Conservation (phyloP, 345 rosid genomes). For the Syzygium aromaticum region DNA sequence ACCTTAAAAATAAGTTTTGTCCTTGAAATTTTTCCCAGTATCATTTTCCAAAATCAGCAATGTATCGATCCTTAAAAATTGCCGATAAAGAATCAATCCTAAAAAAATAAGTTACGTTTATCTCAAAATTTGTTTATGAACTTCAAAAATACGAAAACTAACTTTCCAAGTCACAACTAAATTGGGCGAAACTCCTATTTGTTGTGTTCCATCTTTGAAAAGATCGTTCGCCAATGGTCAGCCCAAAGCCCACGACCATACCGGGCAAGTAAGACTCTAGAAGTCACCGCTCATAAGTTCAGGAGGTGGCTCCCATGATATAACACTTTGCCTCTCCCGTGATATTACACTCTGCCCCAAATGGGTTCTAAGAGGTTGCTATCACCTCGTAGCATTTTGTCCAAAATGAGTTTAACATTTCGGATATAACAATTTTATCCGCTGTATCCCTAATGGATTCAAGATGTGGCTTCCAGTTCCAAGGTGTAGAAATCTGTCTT, state of each 20-base stretch:
- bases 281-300: not conserved
- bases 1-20: not conserved
- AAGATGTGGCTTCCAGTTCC: not conserved
- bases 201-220: not conserved
- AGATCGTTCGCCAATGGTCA: not conserved
- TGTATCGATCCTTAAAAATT: no score
- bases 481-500: not conserved
- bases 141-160: not conserved
- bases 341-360: not conserved
- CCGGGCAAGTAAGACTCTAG: not conserved
- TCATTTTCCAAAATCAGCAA: not conserved
- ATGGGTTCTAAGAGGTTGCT: not conserved
- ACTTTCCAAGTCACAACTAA: not conserved
- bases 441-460: not conserved
- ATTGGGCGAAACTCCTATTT: not conserved
- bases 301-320: not conserved
- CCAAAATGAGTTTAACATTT: not conserved
- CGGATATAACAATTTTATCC: no score
- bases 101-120: not conserved
- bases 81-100: not conserved
- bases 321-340: not conserved
- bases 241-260: not conserved
- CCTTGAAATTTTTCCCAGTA: not conserved
- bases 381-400: not conserved
- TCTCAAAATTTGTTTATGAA: not conserved